A percentile compares a stretch with the other conserved stretches of the same genome.
phyloP scores from a whole-genome alignment of 2,329 filamentous ascomycete genomes.

The Claviceps capensis region DNA sequence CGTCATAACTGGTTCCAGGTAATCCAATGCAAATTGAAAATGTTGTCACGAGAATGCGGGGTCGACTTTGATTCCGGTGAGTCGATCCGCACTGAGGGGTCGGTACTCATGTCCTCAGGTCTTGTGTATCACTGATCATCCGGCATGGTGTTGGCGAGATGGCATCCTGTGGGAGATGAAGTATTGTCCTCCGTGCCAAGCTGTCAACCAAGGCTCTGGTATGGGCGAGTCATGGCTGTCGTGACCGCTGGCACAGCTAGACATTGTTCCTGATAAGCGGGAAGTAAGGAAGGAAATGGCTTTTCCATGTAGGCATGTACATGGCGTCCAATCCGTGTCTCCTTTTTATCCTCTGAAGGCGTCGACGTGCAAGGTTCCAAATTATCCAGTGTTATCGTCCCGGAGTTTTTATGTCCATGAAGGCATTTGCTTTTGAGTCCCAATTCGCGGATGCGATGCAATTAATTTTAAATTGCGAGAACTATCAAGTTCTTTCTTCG shows the following conservation, averaged over 20 bases:
- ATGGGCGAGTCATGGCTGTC: background rate
- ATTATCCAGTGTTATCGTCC: background rate
- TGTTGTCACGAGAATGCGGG: background rate
- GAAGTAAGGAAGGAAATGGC: background rate
- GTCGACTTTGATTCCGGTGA: background rate
- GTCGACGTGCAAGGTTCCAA: background rate
- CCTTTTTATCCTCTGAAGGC: background rate
- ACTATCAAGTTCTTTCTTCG: constrained; percentile 4
- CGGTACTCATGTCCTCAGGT: background rate
- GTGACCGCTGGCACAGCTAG: background rate
- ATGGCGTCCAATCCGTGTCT: no score
- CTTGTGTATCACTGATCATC: background rate
- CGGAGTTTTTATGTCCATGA: background rate
- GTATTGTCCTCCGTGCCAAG: background rate
- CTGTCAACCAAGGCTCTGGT: background rate
- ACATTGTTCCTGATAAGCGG: background rate
- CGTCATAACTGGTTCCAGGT: background rate
- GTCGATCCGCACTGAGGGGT: background rate
- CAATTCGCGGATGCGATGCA: constrained; percentile 11
- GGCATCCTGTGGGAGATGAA: background rate
- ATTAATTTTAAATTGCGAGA: constrained; percentile 13
- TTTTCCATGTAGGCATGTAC: background rate
- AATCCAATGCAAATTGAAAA: background rate
- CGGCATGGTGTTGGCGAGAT: background rate
- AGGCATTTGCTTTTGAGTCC: background rate